These are phyloP conservation scores for Cyclotella kingstonii DNA, from an alignment of 108 stramenopile species.

Conservation along the genomic window DNA sequence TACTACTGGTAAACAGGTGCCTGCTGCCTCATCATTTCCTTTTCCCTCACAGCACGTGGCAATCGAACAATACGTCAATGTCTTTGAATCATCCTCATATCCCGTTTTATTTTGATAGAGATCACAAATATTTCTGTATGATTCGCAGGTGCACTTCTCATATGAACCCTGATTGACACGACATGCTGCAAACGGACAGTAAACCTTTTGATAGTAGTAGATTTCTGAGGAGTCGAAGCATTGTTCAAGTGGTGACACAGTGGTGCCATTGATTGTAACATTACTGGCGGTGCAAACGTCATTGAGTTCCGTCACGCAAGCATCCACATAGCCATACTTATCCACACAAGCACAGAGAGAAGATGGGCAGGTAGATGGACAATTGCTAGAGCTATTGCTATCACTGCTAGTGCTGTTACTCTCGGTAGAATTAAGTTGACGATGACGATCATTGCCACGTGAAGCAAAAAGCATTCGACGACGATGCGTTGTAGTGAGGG, in stretches of 20 bases:
- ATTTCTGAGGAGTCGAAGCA: not conserved
- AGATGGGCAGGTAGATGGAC: slow-evolving; percentile 10
- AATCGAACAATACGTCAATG: slow-evolving; percentile 7
- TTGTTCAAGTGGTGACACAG: not conserved
- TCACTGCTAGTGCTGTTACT: not conserved
- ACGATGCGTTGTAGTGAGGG: too few relatives aligned
- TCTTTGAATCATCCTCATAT: slow-evolving; percentile 8
- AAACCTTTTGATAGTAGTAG: slow-evolving; percentile 13
- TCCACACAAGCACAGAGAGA: slow-evolving; percentile 8
- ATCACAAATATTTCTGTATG: slow-evolving; percentile 7
- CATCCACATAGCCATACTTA: slow-evolving; percentile 3
- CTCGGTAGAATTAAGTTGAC: not conserved
- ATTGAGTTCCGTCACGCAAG: slow-evolving; percentile 10
- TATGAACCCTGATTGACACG: slow-evolving; percentile 3
- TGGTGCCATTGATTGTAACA: not conserved
- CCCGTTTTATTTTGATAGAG: slow-evolving; percentile 9
- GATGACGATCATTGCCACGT: not conserved
- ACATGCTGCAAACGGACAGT: slow-evolving; percentile 21
- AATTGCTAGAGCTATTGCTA: not conserved
- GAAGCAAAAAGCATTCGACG: too few relatives aligned
- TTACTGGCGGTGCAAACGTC: slow-evolving; percentile 7
- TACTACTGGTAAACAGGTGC: not conserved
- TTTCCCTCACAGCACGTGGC: not conserved
- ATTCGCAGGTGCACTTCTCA: slow-evolving; percentile 3
- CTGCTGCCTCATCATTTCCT: slow-evolving; percentile 1